These are phyloP conservation scores for Persicaria maculosa DNA, from an alignment of 148 eudicot species.

Conservation along the genomic window DNA sequence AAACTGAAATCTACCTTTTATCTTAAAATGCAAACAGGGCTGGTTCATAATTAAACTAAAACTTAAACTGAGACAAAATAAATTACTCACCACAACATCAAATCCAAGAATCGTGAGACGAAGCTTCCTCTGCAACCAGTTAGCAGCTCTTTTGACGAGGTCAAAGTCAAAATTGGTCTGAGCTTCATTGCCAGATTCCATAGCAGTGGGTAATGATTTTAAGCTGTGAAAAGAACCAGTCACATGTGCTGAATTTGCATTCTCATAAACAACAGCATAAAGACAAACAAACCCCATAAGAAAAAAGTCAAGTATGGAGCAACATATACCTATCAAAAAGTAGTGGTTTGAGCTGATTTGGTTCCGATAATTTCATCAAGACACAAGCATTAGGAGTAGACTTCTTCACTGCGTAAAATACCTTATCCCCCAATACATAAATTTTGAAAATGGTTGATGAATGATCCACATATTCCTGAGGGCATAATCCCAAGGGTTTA, in stretches of 20 bases:
- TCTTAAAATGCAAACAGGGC: background rate
- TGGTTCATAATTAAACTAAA: background rate
- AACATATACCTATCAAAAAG: constrained; percentile 67
- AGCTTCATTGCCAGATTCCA: constrained; percentile 28
- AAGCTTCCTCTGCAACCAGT: constrained; percentile 59
- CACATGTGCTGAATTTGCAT: background rate
- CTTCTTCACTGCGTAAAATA: constrained; percentile 74
- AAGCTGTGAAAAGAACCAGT: constrained; percentile 38
- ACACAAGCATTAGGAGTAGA: constrained; percentile 63
- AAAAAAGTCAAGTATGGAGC: background rate
- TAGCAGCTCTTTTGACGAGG: constrained; percentile 73
- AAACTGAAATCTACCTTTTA: no score
- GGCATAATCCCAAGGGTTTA: constrained; percentile 14
- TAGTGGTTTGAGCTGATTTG: constrained; percentile 48
- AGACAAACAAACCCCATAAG: background rate
- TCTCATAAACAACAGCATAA: background rate
- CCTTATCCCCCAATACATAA: constrained; percentile 66
- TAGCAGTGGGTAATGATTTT: constrained; percentile 66
- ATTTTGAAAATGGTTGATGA: constrained; percentile 74
- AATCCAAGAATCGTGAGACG: constrained; percentile 86
- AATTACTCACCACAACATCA: constrained; percentile 83
- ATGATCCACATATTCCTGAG: constrained; percentile 92
- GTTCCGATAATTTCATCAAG: constrained; percentile 42
- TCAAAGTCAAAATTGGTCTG: constrained; percentile 38
- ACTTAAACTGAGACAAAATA: background rate